A percentile compares a stretch with the other conserved stretches of the same genome.
phyloP scores from a whole-genome alignment of 345 rosid genomes.

The Aquilaria malaccensis region DNA sequence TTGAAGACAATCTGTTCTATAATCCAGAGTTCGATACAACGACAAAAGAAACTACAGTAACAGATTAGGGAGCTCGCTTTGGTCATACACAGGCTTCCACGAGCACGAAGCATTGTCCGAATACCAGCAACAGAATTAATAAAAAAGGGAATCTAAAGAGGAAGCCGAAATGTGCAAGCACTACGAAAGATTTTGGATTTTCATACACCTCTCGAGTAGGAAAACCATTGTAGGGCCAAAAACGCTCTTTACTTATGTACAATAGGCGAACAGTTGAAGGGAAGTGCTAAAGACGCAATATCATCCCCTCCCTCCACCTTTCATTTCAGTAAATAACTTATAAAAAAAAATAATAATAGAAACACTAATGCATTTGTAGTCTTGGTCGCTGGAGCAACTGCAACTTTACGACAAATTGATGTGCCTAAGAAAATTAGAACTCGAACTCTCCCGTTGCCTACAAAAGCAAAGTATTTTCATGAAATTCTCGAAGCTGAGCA shows the following conservation, averaged over 20 bases:
- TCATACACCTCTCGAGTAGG: constrained; percentile 17
- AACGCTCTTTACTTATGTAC: constrained; percentile 59
- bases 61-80: too few relatives aligned
- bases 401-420: constrained; percentile 10
- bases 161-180: too few relatives aligned
- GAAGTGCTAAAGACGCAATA: constrained; percentile 16
- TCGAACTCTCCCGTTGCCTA: constrained; percentile 97
- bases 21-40: too few relatives aligned
- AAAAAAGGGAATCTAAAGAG: too few relatives aligned
- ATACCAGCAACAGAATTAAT: too few relatives aligned
- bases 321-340: constrained; percentile 17
- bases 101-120: too few relatives aligned
- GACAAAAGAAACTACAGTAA: too few relatives aligned
- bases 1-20: too few relatives aligned
- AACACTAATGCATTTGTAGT: constrained; percentile 15
- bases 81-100: too few relatives aligned
- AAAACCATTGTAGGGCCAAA: constrained; percentile 18
- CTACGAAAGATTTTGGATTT: not conserved
- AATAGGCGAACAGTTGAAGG: constrained; percentile 35
- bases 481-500: not conserved
- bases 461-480: constrained; percentile 11
- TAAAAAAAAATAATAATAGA: constrained; percentile 19
- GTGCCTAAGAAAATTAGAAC: constrained; percentile 47
- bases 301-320: constrained; percentile 24
- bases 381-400: constrained; percentile 11